Percentiles rank a stretch among this genome's conserved stretches.
Evolutionary conservation across 169 alveolate genomes (phyloP).

Genomic region (Eimeria brunetti): DNA sequence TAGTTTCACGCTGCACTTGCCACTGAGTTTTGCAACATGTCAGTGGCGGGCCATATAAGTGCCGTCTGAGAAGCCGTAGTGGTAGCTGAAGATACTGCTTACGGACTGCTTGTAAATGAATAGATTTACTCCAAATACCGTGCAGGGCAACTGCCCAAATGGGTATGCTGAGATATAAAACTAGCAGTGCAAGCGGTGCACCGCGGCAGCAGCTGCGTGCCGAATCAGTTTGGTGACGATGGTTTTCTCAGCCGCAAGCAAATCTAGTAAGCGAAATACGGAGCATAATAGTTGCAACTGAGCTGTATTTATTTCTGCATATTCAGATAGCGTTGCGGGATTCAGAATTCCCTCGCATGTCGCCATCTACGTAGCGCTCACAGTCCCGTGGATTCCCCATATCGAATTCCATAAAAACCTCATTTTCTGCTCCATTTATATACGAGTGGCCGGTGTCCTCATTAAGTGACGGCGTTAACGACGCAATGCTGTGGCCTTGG

Average conservation of each 20-base stretch:
- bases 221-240: neutral
- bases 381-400: conserved; percentile 22
- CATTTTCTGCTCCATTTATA: neutral
- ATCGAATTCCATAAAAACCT: neutral
- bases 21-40: neutral
- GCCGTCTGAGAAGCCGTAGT: neutral
- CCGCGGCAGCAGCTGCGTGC: neutral
- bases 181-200: neutral
- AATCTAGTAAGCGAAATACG: neutral
- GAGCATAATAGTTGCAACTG: neutral
- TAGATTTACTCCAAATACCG: neutral
- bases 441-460: neutral
- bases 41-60: neutral
- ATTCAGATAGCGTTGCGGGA: neutral
- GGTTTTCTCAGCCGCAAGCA: neutral
- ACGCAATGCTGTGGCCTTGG: neutral
- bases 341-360: neutral
- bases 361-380: conserved; percentile 49
- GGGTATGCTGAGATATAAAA: neutral
- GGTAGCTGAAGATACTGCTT: neutral
- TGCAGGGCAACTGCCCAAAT: neutral
- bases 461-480: neutral
- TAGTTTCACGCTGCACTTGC: neutral
- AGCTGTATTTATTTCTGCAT: neutral
- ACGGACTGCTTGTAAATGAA: neutral